A percentile compares a stretch with the other conserved stretches of the same genome.
Evolutionary conservation across 441 rosid species (phyloP).

Genomic region (Flueggea neowawraea): DNA sequence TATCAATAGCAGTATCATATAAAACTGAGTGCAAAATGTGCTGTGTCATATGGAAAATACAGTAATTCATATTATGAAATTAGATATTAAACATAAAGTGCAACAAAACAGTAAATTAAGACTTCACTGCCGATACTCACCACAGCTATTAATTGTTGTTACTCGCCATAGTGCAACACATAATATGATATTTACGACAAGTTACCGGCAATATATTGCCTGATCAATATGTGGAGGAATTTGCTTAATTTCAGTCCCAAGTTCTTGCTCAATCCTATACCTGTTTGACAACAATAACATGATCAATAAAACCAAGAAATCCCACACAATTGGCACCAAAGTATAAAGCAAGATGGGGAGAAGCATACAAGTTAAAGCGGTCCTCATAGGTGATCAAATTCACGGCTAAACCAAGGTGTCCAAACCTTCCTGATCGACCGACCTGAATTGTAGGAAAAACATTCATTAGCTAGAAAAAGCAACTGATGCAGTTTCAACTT

Average conservation of each 20-base stretch:
- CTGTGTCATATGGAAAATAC: not conserved
- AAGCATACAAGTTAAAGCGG: constrained; percentile 87
- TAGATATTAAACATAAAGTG: not conserved
- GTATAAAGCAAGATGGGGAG: constrained; percentile 2
- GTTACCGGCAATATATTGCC: constrained; percentile 88
- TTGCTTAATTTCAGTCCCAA: constrained; percentile 98
- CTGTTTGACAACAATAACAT: constrained; percentile 26
- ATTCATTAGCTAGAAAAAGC: constrained; percentile 4
- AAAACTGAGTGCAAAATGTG: not conserved
- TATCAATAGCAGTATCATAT: not conserved
- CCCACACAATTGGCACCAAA: not conserved
- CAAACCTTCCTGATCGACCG: constrained; percentile 99
- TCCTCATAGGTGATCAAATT: constrained; percentile 97
- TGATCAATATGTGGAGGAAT: constrained; percentile 98
- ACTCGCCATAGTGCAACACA: constrained; percentile 15
- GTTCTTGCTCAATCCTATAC: constrained; percentile 99
- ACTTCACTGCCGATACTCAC: constrained; percentile 29
- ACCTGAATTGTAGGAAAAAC: constrained; percentile 41
- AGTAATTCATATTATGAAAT: too few relatives aligned
- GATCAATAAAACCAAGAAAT: constrained; percentile 11
- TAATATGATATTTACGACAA: constrained; percentile 14
- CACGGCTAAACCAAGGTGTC: constrained; percentile 99
- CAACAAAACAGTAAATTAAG: not conserved
- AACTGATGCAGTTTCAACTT: not conserved
- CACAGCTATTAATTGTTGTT: constrained; percentile 21